phyloP scores from a whole-genome alignment of 192 early-diverging fungal genomes.

The Phycomyces blakesleeanus region DNA sequence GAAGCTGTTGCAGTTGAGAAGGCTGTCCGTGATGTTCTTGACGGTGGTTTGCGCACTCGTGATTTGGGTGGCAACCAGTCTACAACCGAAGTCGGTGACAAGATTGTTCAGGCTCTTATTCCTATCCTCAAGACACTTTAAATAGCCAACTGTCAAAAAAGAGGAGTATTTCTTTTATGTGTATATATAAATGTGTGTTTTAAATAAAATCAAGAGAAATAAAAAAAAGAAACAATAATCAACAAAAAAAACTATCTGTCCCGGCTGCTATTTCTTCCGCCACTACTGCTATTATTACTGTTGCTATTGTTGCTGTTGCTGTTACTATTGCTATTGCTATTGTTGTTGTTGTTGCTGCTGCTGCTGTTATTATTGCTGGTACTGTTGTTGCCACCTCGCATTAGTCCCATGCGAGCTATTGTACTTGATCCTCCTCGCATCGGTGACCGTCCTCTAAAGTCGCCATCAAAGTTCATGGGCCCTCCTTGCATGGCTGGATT shows the following conservation, averaged over 20 bases:
- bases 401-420: background rate
- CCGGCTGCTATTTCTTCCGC: background rate
- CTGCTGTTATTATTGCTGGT: background rate
- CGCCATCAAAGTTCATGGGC: conserved; percentile 28
- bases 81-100: conserved; percentile 92
- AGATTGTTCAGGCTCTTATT: conserved; percentile 70
- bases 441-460: conserved; percentile 11
- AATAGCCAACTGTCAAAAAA: background rate
- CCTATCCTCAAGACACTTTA: conserved; percentile 48
- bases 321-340: background rate
- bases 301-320: background rate
- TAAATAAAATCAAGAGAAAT: background rate
- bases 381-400: background rate
- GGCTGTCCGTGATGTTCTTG: conserved; percentile 88
- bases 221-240: background rate
- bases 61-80: conserved; percentile 84
- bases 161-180: conserved; percentile 5
- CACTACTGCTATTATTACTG: background rate
- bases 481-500: conserved; percentile 33
- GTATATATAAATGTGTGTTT: conserved; percentile 1
- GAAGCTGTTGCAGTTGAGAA: conserved; percentile 92
- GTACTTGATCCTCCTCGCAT: background rate
- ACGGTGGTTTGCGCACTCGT: conserved; percentile 77
- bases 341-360: background rate
- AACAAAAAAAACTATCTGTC: background rate